These are phyloP conservation scores for Colletotrichum destructivum DNA, from an alignment of 2,329 filamentous ascomycete species.

Conservation along the genomic window DNA sequence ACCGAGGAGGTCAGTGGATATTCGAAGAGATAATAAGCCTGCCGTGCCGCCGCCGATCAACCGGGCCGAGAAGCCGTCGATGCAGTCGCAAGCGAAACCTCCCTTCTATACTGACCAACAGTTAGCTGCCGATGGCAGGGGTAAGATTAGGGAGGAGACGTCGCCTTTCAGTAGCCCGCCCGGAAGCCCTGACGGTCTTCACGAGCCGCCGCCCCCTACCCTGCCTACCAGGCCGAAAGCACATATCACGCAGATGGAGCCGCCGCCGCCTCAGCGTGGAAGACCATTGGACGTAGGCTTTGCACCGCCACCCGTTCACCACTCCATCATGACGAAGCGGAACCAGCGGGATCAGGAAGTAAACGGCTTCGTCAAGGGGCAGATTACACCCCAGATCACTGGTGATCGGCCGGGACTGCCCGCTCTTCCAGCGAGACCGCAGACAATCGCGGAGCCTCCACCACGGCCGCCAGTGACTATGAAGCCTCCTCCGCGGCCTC, in stretches of 20 bases:
- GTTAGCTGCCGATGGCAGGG: slow-evolving; percentile 51
- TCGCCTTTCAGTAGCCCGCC: slow-evolving; percentile 93
- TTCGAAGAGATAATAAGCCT: slow-evolving; percentile 63
- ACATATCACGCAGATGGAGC: slow-evolving; percentile 45
- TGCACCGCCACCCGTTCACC: slow-evolving; percentile 70
- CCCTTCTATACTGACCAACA: slow-evolving; percentile 46
- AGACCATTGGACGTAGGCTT: slow-evolving; percentile 55
- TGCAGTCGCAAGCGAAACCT: slow-evolving; percentile 48
- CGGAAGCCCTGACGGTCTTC: slow-evolving; percentile 75
- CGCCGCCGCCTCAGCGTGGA: slow-evolving; percentile 46
- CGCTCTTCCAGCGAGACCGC: slow-evolving; percentile 65
- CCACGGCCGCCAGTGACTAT: slow-evolving; percentile 48
- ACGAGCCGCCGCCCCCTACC: slow-evolving; percentile 66
- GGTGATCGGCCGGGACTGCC: slow-evolving; percentile 59
- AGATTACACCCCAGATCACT: slow-evolving; percentile 57
- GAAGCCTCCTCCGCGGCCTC: slow-evolving; percentile 62
- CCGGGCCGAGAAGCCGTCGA: slow-evolving; percentile 78
- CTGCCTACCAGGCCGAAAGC: slow-evolving; percentile 62
- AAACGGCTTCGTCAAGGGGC: slow-evolving; percentile 56
- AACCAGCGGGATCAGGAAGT: slow-evolving; percentile 61
- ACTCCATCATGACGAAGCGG: slow-evolving; percentile 60
- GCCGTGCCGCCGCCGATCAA: slow-evolving; percentile 82
- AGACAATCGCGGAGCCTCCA: slow-evolving; percentile 52
- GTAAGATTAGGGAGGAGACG: slow-evolving; percentile 60
- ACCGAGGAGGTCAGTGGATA: slow-evolving; percentile 73